Base-by-base conservation (phyloP, 1,284 basidiomycete species). In the Tilletia caries region DNA sequence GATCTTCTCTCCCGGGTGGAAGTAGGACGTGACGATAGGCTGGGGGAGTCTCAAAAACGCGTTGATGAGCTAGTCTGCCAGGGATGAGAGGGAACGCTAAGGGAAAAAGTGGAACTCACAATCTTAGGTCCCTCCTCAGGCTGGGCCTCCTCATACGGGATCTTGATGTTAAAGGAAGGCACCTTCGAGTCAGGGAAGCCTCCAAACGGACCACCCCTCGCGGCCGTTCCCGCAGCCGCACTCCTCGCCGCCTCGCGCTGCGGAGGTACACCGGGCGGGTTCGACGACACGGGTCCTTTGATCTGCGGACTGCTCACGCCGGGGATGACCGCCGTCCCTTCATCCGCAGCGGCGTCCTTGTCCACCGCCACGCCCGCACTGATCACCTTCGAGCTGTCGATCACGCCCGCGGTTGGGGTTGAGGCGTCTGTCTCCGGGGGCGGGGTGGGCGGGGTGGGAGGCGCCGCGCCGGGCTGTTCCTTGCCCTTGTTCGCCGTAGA, bases 11-110 rank as follows among this genome's bases (percentile, higher is more conserved):
- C 58, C 58, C 1, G 58, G 75, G 33, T 72, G 74, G 46, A 74
- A 75, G 75, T 77, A 77, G 8, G 76, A 76, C 5, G 76, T 76
- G 52, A 77, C 73, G 44, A 77, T 65, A 50, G 76, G 75, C 67
- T 64, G 33, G n/a, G n/a, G n/a, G n/a, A n/a, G n/a, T n/a, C n/a
- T n/a, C n/a, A n/a, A n/a, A n/a, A n/a, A n/a, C n/a, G n/a, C n/a
- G n/a, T n/a, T 10, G 29, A 3, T 5, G 67, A 58, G 37, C 65
- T 20, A 27, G 52, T 6, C 12, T 64, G 64, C 25, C 8, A 70
- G 33, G 37, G 67, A 60, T 54, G 15, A 54, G 23, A 1, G n/a
- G 3, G n/a, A 2, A 2, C 5, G 52, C 5, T 0, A 3, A 27
- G 6, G 27, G 12, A 54, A 54, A 54, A 3, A 15, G 18, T n/a